Evolutionary conservation across 129 eudicot species (phyloP).

Genomic region (carrot (Daucus carota)): DNA sequence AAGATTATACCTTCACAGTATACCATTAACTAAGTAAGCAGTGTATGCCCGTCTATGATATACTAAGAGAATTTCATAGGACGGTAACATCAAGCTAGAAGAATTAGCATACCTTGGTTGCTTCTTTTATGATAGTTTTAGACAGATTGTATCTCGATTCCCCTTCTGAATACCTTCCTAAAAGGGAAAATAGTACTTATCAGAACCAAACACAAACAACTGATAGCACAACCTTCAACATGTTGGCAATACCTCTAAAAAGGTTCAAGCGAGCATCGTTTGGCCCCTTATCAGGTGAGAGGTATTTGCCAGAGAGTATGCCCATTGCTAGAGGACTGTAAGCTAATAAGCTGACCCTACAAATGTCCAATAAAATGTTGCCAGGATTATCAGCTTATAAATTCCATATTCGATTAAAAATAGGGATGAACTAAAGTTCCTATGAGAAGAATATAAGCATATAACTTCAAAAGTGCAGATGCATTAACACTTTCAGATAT

Average conservation of each 20-base stretch:
- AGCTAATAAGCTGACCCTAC: slow-evolving; percentile 76
- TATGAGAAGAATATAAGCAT: not conserved
- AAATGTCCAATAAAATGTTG: slow-evolving; percentile 9
- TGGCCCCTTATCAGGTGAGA: slow-evolving; percentile 60
- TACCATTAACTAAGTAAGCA: too few species aligned
- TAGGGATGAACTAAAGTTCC: not conserved
- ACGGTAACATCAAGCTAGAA: not conserved
- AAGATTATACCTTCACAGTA: not conserved
- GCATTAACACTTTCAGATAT: not conserved
- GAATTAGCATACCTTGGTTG: slow-evolving; percentile 40
- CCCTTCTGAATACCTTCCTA: slow-evolving; percentile 91
- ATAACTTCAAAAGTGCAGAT: not conserved
- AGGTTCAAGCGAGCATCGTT: slow-evolving; percentile 77
- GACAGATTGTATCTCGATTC: slow-evolving; percentile 85
- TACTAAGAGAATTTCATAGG: not conserved
- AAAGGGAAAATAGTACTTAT: not conserved
- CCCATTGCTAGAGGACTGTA: slow-evolving; percentile 99
- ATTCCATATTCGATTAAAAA: not conserved
- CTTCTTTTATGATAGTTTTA: slow-evolving; percentile 31
- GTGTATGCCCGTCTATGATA: too few species aligned
- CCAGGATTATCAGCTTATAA: not conserved
- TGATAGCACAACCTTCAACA: slow-evolving; percentile 5
- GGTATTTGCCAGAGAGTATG: slow-evolving; percentile 85
- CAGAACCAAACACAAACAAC: slow-evolving; percentile 1
- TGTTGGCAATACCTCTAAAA: slow-evolving; percentile 44